phyloP scores from a whole-genome alignment of 164 flowering plant genomes.

The Nelumbo lutea region DNA sequence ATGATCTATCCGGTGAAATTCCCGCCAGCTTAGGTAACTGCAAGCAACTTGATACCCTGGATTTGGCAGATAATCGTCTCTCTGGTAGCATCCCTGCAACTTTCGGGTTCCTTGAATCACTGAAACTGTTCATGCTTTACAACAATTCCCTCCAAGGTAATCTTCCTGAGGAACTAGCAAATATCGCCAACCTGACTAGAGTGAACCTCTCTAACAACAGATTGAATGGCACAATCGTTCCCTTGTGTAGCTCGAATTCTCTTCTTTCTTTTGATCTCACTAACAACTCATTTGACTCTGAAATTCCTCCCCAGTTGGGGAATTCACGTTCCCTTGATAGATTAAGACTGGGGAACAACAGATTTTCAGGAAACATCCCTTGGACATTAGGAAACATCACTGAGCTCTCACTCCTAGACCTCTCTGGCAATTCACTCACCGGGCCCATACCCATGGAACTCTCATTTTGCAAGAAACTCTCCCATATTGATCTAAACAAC shows the following conservation, averaged over 20 bases:
- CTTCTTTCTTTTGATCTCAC: conserved; percentile 88
- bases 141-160: conserved; percentile 85
- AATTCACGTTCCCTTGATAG: conserved; percentile 65
- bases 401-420: conserved; percentile 60
- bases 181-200: conserved; percentile 62
- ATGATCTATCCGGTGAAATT: conserved; percentile 66
- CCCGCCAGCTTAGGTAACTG: conserved; percentile 77
- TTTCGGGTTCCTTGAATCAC: conserved; percentile 44
- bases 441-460: conserved; percentile 71
- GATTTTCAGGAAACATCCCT: conserved; percentile 63
- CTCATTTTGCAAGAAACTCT: conserved; percentile 61
- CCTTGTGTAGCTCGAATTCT: conserved; percentile 53
- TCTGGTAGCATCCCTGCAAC: conserved; percentile 63
- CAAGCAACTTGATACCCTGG: conserved; percentile 50
- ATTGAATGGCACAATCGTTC: conserved; percentile 67
- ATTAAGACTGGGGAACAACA: conserved; percentile 67
- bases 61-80: conserved; percentile 83
- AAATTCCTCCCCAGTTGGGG: conserved; percentile 69
- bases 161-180: conserved; percentile 50
- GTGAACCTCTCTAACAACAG: conserved; percentile 77
- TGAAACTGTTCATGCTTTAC: conserved; percentile 80
- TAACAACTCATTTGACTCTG: conserved; percentile 53
- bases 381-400: conserved; percentile 47
- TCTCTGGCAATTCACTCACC: conserved; percentile 66
- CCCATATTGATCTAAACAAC: conserved; percentile 72